Evolutionary conservation across 1,284 basidiomycete genomes (phyloP).

Genomic region (Ganoderma sp.): DNA sequence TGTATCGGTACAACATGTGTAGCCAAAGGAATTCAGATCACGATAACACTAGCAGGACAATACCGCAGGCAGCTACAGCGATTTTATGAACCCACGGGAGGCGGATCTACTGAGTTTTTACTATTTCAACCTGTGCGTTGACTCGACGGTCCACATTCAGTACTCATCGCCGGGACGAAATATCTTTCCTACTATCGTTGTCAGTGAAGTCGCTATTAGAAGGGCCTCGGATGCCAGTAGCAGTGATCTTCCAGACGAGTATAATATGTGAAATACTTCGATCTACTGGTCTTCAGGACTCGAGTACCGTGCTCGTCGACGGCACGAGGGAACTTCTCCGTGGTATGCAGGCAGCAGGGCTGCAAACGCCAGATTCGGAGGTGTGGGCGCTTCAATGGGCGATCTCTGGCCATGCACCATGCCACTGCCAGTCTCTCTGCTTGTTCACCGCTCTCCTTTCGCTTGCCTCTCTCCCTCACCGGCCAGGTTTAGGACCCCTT

Average conservation of each 20-base stretch:
- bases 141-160: neutral
- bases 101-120: neutral
- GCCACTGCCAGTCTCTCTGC: neutral
- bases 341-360: neutral
- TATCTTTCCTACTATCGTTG: no score
- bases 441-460: neutral
- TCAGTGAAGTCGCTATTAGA: no score
- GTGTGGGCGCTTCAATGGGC: neutral
- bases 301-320: no score
- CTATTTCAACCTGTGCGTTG: neutral
- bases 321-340: no score
- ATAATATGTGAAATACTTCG: no score
- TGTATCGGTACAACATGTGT: conserved; percentile 2
- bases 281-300: no score
- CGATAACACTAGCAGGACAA: neutral
- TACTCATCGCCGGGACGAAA: neutral
- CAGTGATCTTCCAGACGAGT: no score
- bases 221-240: no score
- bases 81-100: neutral
- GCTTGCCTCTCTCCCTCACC: neutral
- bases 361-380: neutral
- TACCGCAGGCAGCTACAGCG: neutral
- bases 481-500: neutral
- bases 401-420: neutral
- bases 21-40: neutral